Evolutionary conservation across 768 basidiomycete genomes (phyloP).

Genomic region (Amanita rubescens): DNA sequence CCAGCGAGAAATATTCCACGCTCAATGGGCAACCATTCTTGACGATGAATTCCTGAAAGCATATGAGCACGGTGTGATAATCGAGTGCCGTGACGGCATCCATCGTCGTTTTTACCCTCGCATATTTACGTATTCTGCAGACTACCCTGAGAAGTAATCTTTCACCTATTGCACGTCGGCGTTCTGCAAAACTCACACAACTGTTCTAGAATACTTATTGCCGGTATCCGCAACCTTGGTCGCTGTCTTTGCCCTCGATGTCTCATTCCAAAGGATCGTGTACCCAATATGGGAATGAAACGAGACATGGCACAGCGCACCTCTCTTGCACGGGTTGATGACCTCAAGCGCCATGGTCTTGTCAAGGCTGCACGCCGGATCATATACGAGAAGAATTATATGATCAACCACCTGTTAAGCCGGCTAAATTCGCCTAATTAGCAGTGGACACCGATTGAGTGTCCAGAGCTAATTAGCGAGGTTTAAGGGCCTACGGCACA

Average conservation of each 20-base stretch:
- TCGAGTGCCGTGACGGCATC: conserved; percentile 6
- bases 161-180: neutral
- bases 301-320: conserved; percentile 8
- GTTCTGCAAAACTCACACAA: neutral
- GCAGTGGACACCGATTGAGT: too few species aligned
- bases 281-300: conserved; percentile 16
- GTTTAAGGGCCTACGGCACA: too few species aligned
- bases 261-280: conserved; percentile 11
- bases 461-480: too few species aligned
- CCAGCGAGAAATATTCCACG: neutral
- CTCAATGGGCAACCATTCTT: neutral
- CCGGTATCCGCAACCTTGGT: conserved; percentile 16
- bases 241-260: conserved; percentile 25
- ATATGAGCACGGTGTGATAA: conserved; percentile 7
- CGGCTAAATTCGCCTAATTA: too few species aligned
- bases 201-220: conserved; percentile 15
- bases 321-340: neutral
- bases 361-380: conserved; percentile 10
- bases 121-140: conserved; percentile 11
- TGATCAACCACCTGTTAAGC: too few species aligned
- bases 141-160: conserved; percentile 9
- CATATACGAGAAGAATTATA: conserved; percentile 21
- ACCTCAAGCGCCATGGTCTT: neutral
- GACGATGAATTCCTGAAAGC: conserved; percentile 3
- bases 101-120: conserved; percentile 4